Evolutionary conservation across 2,329 filamentous ascomycete species (phyloP).

Genomic region (Coniochaeta sp.): DNA sequence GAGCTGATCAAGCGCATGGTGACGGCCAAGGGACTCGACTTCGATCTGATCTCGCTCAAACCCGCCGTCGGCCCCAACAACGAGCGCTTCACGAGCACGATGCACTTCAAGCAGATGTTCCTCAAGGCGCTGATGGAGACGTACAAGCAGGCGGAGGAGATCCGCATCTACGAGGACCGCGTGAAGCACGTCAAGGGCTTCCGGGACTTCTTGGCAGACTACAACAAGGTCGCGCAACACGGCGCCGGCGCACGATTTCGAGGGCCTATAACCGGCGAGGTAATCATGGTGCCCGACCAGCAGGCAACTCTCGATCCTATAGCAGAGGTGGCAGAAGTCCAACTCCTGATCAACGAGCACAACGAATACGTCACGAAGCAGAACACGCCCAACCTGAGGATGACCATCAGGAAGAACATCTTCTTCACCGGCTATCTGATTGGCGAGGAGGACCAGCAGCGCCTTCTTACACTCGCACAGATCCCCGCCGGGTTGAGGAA

Average conservation of each 20-base stretch:
- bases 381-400: slow-evolving; percentile 28
- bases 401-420: slow-evolving; percentile 78
- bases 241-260: slow-evolving; percentile 45
- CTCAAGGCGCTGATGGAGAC: slow-evolving; percentile 77
- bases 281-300: slow-evolving; percentile 77
- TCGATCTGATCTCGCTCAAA: slow-evolving; percentile 85
- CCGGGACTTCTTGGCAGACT: slow-evolving; percentile 71
- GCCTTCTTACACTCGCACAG: slow-evolving; percentile 62
- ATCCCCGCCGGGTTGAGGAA: slow-evolving; percentile 56
- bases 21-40: slow-evolving; percentile 68
- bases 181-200: slow-evolving; percentile 70
- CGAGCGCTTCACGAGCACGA: slow-evolving; percentile 73
- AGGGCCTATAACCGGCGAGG: slow-evolving; percentile 65
- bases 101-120: slow-evolving; percentile 87
- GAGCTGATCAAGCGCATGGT: slow-evolving; percentile 78
- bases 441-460: slow-evolving; percentile 60
- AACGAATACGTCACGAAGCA: slow-evolving; percentile 51
- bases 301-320: slow-evolving; percentile 69
- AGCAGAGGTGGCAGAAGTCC: slow-evolving; percentile 73
- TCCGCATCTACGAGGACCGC: slow-evolving; percentile 67
- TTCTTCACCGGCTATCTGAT: slow-evolving; percentile 93
- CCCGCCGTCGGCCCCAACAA: slow-evolving; percentile 74
- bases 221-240: slow-evolving; percentile 55
- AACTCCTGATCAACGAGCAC: slow-evolving; percentile 83
- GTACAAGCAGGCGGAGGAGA: slow-evolving; percentile 74